Evolutionary conservation across 1,284 basidiomycete genomes (phyloP), one percentile per base, ranked within the genome.

Genomic region (Agaricales sp.): DNA sequence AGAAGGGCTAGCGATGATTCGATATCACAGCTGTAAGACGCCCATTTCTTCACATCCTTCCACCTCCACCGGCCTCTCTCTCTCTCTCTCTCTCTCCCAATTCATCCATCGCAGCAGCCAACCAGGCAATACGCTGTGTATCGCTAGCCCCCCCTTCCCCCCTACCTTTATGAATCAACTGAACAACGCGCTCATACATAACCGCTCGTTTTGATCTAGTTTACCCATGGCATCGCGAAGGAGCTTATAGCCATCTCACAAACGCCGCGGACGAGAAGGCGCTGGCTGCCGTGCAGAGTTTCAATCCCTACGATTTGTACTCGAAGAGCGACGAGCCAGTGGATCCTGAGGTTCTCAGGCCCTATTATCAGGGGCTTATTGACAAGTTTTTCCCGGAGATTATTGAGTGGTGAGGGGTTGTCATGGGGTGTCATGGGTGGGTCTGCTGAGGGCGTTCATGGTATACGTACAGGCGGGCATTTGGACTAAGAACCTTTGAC

Each of bases 271-370:
- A 89, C 61, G 55, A 65, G 51, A 68, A 68, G 53, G 70, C 76
- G 19, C 75, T 89, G 21, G 75, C 71, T 35, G 87, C 84, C 22
- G 86, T 86, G 21, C 74, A 74, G 45, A 82, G 82, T 0, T 91
- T 91, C 74, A 91, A 91, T 65, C 87, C 91, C 0, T 94, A 93
- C 66, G 91, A 93, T 61, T 74, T 94, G 2, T 94, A 94, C 71
- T 88, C 83, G 70, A 94, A 94, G 68, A 81, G 75, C 60, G 88
- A 93, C 61, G 76, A 77, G 23, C 77, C 79, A 8, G 79, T 84
- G 51, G 66, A 80, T 52, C 70, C 75, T 11, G 77, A 71, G 44
- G 72, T 74, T 57, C 70, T 94, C 23, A 77, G 80, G 54, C 86
- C 88, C 11, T 94, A 95, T 67, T 94, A 94, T 63, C 73, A 87